A percentile compares a stretch with the other conserved stretches of the same genome.
Evolutionary conservation across 345 rosid genomes (phyloP).

Genomic region (Acer campestre): DNA sequence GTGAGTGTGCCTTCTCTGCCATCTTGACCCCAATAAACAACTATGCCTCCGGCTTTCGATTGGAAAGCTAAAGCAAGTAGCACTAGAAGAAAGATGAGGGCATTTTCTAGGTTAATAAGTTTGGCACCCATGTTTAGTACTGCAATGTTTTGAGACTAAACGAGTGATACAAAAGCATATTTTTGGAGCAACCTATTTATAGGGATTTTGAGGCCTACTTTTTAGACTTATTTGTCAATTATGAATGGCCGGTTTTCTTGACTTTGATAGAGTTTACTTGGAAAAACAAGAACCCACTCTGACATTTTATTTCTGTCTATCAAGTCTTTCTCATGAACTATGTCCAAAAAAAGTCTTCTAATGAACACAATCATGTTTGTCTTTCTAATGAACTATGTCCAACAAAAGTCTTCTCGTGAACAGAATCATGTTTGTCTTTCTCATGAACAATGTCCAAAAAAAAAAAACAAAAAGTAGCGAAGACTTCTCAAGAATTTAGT

Average conservation of each 20-base stretch:
- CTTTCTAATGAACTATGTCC: no score
- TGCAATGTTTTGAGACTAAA: neutral
- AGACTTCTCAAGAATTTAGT: no score
- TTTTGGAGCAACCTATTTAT: neutral
- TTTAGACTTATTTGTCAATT: neutral
- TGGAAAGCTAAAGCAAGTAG: neutral
- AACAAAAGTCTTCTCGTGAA: no score
- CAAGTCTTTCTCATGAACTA: no score
- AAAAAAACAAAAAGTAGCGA: no score
- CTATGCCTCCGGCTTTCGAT: constrained; percentile 14
- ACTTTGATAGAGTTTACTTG: neutral
- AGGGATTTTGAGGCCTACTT: neutral
- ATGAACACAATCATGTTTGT: no score
- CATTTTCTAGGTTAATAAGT: neutral
- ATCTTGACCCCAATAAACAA: constrained; percentile 25
- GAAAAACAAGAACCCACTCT: neutral
- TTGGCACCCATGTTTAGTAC: neutral
- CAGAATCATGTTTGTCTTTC: no score
- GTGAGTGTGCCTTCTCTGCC: constrained; percentile 19
- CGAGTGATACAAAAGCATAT: neutral
- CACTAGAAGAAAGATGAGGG: neutral
- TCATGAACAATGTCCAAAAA: no score
- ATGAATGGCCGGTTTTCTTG: neutral
- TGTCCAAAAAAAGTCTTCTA: no score
- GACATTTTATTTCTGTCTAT: no score